Conservation (phyloP, 2,329 filamentous ascomycete species). For the Pezicula radicicola region DNA sequence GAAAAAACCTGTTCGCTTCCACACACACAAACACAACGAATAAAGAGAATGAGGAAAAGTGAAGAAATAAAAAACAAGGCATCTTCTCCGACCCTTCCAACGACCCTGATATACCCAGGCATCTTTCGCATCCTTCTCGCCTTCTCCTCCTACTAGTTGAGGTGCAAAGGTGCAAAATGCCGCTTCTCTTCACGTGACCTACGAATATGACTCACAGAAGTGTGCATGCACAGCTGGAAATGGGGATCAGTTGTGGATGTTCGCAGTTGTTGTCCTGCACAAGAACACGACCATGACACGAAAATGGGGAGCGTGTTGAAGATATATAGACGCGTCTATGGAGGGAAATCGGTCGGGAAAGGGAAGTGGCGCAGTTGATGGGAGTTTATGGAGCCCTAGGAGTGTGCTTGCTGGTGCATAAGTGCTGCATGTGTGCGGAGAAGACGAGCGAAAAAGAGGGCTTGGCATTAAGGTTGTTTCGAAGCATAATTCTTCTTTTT, state of each 20-base stretch:
- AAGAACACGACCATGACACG: constrained; percentile 25
- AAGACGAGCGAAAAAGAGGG: constrained; percentile 59
- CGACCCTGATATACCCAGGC: constrained; percentile 15
- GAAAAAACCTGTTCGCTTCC: background rate
- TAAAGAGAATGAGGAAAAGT: background rate
- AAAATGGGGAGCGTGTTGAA: constrained; percentile 1
- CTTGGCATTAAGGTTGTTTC: constrained; percentile 8
- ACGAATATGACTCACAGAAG: constrained; percentile 11
- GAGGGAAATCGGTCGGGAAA: background rate
- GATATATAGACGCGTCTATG: background rate
- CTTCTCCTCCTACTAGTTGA: background rate
- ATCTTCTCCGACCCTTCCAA: background rate
- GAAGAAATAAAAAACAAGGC: background rate
- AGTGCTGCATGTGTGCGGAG: constrained; percentile 1
- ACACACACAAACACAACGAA: constrained; percentile 1
- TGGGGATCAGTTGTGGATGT: too few species aligned
- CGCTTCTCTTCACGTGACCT: background rate
- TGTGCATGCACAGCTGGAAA: background rate
- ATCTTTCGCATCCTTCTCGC: background rate
- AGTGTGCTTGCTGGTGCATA: background rate
- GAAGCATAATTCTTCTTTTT: background rate
- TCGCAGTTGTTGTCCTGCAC: background rate
- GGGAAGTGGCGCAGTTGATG: background rate
- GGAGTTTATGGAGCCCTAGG: background rate
- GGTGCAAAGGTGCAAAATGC: constrained; percentile 5